Conservation (phyloP, 148 eudicot genomes). For the Cornus suecica region DNA sequence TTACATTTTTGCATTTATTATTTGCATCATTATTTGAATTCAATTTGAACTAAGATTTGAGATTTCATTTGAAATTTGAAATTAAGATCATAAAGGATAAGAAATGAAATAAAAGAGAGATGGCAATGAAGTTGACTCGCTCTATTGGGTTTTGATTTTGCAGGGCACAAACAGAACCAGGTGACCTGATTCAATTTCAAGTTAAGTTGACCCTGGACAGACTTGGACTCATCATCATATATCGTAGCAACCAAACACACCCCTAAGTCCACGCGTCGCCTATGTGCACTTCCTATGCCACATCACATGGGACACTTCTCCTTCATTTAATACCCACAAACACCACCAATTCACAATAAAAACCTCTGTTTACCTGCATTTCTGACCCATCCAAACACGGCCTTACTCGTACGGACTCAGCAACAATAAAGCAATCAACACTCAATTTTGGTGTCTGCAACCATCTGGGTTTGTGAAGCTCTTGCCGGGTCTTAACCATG, state of each 20-base stretch:
- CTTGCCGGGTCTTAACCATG: background rate
- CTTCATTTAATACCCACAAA: conserved; percentile 3
- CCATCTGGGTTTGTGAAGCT: background rate
- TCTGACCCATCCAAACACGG: background rate
- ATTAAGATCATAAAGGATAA: too few relatives aligned
- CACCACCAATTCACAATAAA: too few relatives aligned
- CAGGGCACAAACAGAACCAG: too few relatives aligned
- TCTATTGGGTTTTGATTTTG: too few relatives aligned
- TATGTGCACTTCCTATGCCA: background rate
- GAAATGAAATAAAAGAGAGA: too few relatives aligned
- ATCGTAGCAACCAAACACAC: background rate
- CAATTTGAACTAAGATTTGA: too few relatives aligned
- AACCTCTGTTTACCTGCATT: too few relatives aligned
- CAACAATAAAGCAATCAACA: background rate
- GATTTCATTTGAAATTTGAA: too few relatives aligned
- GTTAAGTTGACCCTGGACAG: background rate
- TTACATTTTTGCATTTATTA: too few relatives aligned
- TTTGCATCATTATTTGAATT: too few relatives aligned
- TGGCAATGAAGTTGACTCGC: too few relatives aligned
- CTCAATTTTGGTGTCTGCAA: background rate
- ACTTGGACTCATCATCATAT: background rate
- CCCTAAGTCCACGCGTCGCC: background rate
- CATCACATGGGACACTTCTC: background rate
- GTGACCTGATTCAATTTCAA: too few relatives aligned
- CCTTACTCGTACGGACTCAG: background rate